Conservation (phyloP, 768 basidiomycete genomes). For the Pleurotus citrinopileatus region DNA sequence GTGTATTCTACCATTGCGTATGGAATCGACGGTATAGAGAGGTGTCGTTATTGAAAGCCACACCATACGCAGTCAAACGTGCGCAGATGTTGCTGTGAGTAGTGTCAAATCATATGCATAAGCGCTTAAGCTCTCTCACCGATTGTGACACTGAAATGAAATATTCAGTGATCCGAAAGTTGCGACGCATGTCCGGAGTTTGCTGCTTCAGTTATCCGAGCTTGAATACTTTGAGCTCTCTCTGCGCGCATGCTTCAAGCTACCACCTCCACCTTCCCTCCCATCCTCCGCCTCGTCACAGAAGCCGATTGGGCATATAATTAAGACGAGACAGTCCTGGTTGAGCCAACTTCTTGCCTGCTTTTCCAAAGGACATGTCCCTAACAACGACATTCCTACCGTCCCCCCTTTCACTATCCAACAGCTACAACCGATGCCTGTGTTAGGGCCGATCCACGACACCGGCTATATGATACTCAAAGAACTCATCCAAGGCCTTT, state of each 20-base stretch:
- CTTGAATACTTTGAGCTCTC: background rate
- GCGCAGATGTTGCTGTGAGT: background rate
- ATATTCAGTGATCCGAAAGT: background rate
- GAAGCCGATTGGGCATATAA: no score
- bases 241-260: background rate
- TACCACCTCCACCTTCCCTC: background rate
- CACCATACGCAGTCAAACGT: background rate
- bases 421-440: no score
- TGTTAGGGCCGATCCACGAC: no score
- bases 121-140: background rate
- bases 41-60: background rate
- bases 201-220: background rate
- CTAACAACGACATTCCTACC: no score
- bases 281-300: no score
- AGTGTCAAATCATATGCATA: background rate
- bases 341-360: no score
- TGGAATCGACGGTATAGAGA: background rate
- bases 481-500: background rate
- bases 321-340: no score
- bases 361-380: no score
- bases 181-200: background rate
- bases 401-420: no score
- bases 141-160: background rate
- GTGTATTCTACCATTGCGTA: background rate
- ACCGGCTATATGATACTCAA: background rate